phyloP scores from a whole-genome alignment of 2,329 filamentous ascomycete species.

The Alternaria burnsii region DNA sequence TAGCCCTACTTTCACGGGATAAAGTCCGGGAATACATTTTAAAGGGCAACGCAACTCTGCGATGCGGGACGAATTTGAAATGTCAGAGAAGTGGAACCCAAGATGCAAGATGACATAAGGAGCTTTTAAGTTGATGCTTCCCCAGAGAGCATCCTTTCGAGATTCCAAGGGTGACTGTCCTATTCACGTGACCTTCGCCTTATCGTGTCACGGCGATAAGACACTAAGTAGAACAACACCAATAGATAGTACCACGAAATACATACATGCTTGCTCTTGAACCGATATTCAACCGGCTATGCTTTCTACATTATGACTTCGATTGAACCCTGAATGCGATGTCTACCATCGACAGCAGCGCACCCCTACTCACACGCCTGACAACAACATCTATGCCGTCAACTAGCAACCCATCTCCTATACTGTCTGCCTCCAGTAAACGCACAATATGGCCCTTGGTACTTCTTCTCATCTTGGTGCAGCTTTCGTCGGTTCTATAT shows the following conservation, averaged over 20 bases:
- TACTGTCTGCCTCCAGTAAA: not conserved
- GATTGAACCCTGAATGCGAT: not conserved
- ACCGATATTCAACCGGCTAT: not conserved
- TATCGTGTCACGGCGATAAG: constrained; percentile 11
- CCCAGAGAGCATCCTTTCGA: not conserved
- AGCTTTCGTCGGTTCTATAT: constrained; percentile 46
- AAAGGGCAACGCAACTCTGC: not conserved
- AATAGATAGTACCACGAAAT: not conserved
- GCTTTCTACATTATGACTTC: not conserved
- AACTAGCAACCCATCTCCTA: constrained; percentile 17
- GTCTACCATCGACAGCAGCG: constrained; percentile 8
- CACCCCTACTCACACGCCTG: constrained; percentile 16
- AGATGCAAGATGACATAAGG: not conserved
- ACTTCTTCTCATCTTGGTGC: constrained; percentile 43
- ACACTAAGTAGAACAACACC: not conserved
- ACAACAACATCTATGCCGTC: constrained; percentile 2
- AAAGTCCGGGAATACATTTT: not conserved
- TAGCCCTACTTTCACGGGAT: constrained; percentile 1
- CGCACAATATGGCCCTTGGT: constrained; percentile 41
- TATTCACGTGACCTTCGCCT: constrained; percentile 17
- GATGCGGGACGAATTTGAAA: not conserved
- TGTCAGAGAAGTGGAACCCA: not conserved
- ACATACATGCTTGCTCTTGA: not conserved
- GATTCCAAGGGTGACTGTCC: not conserved
- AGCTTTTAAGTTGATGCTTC: not conserved